A percentile compares a stretch with the other conserved stretches of the same genome.
phyloP scores from a whole-genome alignment of 345 rosid genomes.

The Acer yangbiense region DNA sequence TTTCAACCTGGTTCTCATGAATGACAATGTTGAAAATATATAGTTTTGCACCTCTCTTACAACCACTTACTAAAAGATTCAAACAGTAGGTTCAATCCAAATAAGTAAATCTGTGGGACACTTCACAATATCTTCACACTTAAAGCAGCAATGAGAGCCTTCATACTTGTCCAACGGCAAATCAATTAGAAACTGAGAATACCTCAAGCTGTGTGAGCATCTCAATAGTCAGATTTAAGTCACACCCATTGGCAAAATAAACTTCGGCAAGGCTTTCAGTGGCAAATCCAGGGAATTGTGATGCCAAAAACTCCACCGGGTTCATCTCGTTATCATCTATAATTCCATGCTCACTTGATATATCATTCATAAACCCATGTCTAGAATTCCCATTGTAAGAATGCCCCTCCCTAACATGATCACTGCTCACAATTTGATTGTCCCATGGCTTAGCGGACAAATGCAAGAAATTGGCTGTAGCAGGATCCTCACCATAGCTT shows the following conservation, averaged over 20 bases:
- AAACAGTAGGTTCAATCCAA: not conserved
- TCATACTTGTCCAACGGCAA: slow-evolving; percentile 15
- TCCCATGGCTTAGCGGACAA: slow-evolving; percentile 73
- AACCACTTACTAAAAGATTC: slow-evolving; percentile 15
- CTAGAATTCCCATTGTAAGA: slow-evolving; percentile 55
- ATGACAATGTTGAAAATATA: not conserved
- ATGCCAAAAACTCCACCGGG: slow-evolving; percentile 80
- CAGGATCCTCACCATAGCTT: slow-evolving; percentile 65
- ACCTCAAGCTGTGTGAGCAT: slow-evolving; percentile 99
- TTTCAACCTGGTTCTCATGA: not conserved
- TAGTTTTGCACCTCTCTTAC: slow-evolving; percentile 7
- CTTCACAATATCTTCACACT: slow-evolving; percentile 7
- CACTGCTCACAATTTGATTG: slow-evolving; percentile 59
- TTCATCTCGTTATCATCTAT: slow-evolving; percentile 64
- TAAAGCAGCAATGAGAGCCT: slow-evolving; percentile 3
- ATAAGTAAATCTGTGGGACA: not conserved
- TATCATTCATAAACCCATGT: slow-evolving; percentile 54
- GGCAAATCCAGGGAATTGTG: slow-evolving; percentile 93
- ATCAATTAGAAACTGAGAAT: slow-evolving; percentile 19
- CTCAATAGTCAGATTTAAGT: slow-evolving; percentile 85
- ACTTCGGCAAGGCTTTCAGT: slow-evolving; percentile 96
- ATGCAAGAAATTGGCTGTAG: slow-evolving; percentile 45
- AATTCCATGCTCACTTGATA: slow-evolving; percentile 51
- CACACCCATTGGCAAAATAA: slow-evolving; percentile 85
- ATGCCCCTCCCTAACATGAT: slow-evolving; percentile 59